Evolutionary conservation across 1,284 basidiomycete genomes (phyloP), one percentile per base, ranked within the genome.

Genomic region (Earliella scabrosa): DNA sequence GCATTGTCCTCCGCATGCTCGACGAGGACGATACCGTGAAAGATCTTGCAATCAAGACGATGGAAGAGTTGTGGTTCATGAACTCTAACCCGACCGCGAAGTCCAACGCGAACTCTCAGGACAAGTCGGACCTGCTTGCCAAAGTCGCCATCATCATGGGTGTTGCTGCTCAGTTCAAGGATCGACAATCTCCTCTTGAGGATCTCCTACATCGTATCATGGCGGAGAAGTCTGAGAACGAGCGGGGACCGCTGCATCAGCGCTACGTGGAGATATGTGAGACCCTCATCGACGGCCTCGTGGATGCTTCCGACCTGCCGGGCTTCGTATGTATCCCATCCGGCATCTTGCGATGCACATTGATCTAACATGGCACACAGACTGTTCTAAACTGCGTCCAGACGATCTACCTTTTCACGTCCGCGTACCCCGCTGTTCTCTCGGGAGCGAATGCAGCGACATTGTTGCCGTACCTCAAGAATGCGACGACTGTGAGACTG

Each of bases 1-100:
- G 87, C 50, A 82, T 99, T n/a, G 86, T 96, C 3, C 78, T 90
- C 21, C 85, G 94, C 23, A 88, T 95, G 75, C 72, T 90, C 40
- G 97, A 99, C 66, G 94, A 97, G 69, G 97, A 99, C 68, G 93
- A 95, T 49, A 85, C 86, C 0, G 90, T 99, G 63, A 95, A 92
- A 78, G 94, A 97, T 52, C 80, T 98, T 9, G 94, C 97, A 0
- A 78, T 92, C 61, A 93, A 93, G 68, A 88, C 92, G 0, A 74
- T 98, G 36, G 90, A 94, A 60, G 95, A 98, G 58, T 76, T 98
- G 8, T 95, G 96, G 90, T 97, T 97, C 68, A 23, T 66, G 6
- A 68, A 71, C 8, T 60, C 74, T 35, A 58, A 70, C 32, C 81
- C 79, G 56, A 67, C 72, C 9, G 54, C 77, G 72, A 69, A 52